phyloP scores from a whole-genome alignment of 176 grass and related monocot species.

The Stipa capillata region DNA sequence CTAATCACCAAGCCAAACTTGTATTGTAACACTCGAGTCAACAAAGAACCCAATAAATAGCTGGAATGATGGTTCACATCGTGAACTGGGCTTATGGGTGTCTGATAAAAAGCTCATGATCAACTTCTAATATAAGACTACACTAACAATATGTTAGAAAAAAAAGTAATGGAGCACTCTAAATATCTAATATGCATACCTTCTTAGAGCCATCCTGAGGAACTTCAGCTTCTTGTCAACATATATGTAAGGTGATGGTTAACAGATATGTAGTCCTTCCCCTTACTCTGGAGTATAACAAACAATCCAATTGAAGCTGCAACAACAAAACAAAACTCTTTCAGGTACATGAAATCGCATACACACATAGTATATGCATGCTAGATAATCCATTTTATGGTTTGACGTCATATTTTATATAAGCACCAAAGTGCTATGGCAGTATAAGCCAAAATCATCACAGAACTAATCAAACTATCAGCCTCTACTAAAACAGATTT shows the following conservation, averaged over 20 bases:
- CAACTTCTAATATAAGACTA: background rate
- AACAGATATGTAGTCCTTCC: background rate
- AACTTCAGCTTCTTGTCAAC: background rate
- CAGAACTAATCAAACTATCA: background rate
- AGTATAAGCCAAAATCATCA: background rate
- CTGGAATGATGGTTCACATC: background rate
- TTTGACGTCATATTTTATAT: background rate
- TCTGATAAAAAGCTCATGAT: background rate
- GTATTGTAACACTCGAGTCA: too few relatives aligned
- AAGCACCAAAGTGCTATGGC: background rate
- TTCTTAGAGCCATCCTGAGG: background rate
- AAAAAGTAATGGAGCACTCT: background rate
- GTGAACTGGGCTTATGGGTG: background rate
- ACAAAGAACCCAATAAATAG: background rate
- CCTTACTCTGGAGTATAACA: background rate
- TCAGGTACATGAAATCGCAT: background rate
- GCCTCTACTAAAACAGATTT: background rate
- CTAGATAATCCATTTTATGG: background rate
- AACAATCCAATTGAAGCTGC: background rate
- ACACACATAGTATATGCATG: too few relatives aligned
- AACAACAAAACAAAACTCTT: background rate
- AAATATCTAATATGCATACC: constrained; percentile 12
- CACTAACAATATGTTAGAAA: background rate
- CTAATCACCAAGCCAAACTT: background rate
- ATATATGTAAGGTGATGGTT: background rate